phyloP scores from a whole-genome alignment of 768 basidiomycete genomes.

The Panellus pusillus region DNA sequence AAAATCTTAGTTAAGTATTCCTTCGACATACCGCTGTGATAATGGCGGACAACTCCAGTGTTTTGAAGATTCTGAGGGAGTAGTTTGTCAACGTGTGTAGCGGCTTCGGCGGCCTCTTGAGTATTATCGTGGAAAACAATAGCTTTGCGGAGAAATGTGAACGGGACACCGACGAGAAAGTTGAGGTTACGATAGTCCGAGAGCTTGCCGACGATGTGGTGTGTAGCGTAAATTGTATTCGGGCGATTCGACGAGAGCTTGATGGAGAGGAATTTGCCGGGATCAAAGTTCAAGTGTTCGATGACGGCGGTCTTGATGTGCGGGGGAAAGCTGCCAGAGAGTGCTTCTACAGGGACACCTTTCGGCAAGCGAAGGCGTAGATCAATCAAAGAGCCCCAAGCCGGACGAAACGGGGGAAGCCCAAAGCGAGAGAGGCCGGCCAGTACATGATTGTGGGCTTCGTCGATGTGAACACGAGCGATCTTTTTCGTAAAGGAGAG shows the following conservation, averaged over 20 bases:
- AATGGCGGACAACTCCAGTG: slow-evolving; percentile 25
- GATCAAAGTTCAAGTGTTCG: slow-evolving; percentile 15
- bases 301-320: slow-evolving; percentile 23
- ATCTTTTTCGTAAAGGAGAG: slow-evolving; percentile 4
- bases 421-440: slow-evolving; percentile 25
- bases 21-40: slow-evolving; percentile 30
- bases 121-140: slow-evolving; percentile 23
- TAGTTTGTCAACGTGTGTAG: slow-evolving; percentile 2
- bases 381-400: slow-evolving; percentile 24
- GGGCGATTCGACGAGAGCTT: slow-evolving; percentile 25
- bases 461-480: slow-evolving; percentile 23
- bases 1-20: slow-evolving; percentile 23
- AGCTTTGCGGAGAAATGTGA: slow-evolving; percentile 9
- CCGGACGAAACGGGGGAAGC: slow-evolving; percentile 23
- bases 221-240: slow-evolving; percentile 32
- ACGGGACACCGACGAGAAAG: slow-evolving; percentile 21
- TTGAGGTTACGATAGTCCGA: slow-evolving; percentile 26
- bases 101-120: slow-evolving; percentile 8
- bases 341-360: slow-evolving; percentile 9
- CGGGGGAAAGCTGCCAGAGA: slow-evolving; percentile 26
- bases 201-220: slow-evolving; percentile 22
- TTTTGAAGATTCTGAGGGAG: slow-evolving; percentile 13
- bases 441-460: slow-evolving; percentile 25
- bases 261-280: slow-evolving; percentile 10
- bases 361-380: slow-evolving; percentile 18